A percentile compares a stretch with the other conserved stretches of the same genome.
Conservation (phyloP, 495 filamentous ascomycete species). For the Mycothermus thermophilus region DNA sequence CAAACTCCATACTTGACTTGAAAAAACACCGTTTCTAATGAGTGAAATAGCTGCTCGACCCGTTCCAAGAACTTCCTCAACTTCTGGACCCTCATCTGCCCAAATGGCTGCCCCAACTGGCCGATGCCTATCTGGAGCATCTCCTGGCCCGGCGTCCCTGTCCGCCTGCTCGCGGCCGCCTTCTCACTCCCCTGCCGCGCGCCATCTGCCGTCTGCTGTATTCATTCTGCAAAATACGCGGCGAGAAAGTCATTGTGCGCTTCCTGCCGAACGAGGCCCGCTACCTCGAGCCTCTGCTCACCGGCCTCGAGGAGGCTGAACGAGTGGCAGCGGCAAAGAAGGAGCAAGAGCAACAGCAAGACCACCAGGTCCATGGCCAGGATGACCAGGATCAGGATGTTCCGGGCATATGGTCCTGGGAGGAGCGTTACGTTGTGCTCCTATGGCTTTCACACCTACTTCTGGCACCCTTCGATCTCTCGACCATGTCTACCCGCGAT, state of each 20-base stretch:
- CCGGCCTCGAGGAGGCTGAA: slow-evolving; percentile 44
- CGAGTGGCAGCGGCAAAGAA: background rate
- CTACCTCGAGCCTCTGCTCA: slow-evolving; percentile 64
- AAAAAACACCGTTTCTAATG: slow-evolving; percentile 8
- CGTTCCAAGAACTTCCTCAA: slow-evolving; percentile 92
- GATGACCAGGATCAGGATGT: background rate
- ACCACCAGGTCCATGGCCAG: too few species aligned
- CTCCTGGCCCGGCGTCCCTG: slow-evolving; percentile 31
- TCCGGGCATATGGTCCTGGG: slow-evolving; percentile 45
- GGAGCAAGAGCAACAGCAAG: too few species aligned
- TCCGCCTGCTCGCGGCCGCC: slow-evolving; percentile 21
- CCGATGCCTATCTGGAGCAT: slow-evolving; percentile 59
- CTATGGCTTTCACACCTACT: slow-evolving; percentile 89
- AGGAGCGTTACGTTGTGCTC: slow-evolving; percentile 76
- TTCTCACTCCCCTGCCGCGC: slow-evolving; percentile 45
- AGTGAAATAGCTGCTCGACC: slow-evolving; percentile 50
- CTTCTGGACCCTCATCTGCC: slow-evolving; percentile 82
- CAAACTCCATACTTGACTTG: background rate
- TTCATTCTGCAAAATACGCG: slow-evolving; percentile 85
- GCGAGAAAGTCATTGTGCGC: slow-evolving; percentile 77
- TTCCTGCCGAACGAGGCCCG: slow-evolving; percentile 83
- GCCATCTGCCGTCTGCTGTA: slow-evolving; percentile 72
- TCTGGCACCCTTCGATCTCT: slow-evolving; percentile 84
- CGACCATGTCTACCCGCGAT: slow-evolving; percentile 58
- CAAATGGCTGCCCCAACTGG: slow-evolving; percentile 55